Conservation (phyloP, 2,329 filamentous ascomycete genomes). For the Penicillium sp. region DNA sequence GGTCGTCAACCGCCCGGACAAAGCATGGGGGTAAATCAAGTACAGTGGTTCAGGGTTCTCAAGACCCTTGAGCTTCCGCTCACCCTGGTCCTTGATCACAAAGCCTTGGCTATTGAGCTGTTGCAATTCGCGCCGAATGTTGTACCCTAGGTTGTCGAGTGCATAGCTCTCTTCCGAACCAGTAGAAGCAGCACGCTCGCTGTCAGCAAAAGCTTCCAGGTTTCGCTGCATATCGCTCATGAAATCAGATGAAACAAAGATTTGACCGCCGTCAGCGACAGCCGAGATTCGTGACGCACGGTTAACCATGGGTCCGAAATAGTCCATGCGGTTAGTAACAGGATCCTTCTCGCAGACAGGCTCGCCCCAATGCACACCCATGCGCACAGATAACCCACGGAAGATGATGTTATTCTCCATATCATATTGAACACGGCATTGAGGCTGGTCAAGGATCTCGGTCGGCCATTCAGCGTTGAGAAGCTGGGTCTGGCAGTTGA, state of each 20-base stretch:
- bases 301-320: constrained; percentile 99
- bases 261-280: constrained; percentile 94
- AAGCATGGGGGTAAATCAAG: constrained; percentile 88
- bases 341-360: constrained; percentile 96
- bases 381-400: constrained; percentile 89
- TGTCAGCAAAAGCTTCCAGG: constrained; percentile 85
- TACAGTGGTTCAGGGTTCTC: constrained; percentile 97
- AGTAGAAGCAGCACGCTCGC: constrained; percentile 70
- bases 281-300: constrained; percentile 92
- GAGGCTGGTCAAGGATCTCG: constrained; percentile 84
- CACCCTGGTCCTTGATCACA: constrained; percentile 94
- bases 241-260: constrained; percentile 95
- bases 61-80: constrained; percentile 92
- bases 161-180: constrained; percentile 76
- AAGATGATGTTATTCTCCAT: constrained; percentile 89
- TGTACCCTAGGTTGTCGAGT: constrained; percentile 73
- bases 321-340: constrained; percentile 97
- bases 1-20: constrained; percentile 69
- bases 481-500: constrained; percentile 86
- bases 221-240: constrained; percentile 94
- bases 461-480: constrained; percentile 91
- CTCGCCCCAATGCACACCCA: constrained; percentile 96
- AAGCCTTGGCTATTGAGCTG: constrained; percentile 90
- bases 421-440: constrained; percentile 81
- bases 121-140: constrained; percentile 85